Base-by-base conservation (phyloP, 2,329 filamentous ascomycete species). In the Penicillium brasilianum region DNA sequence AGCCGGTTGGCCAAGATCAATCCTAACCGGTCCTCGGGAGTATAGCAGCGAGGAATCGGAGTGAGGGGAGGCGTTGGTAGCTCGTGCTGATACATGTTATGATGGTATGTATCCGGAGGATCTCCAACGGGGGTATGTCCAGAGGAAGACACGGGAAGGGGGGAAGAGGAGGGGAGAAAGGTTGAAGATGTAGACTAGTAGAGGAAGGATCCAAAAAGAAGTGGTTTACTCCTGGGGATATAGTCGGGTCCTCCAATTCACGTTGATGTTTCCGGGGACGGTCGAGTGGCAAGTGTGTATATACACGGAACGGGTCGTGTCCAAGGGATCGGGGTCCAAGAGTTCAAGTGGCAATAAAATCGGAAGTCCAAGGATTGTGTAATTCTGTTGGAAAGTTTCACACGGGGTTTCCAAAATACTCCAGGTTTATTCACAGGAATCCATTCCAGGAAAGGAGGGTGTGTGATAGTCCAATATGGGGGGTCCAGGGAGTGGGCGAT, bases 1-100 rank as follows among this genome's bases (percentile, higher is more conserved):
- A 97, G 85, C 75, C 91, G 88, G 75, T 90, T 90, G 70, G 91
- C 91, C 67, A 98, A 85, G 69, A 94, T 84, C 69, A 89, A 87
- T 77, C 94, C 93, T 83, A 98, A 80, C 74, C 93, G 88, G 75
- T 93, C 91, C 84, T 97, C 91, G 44, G 93, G 92, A 58, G 87
- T 79, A 71, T 85, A 81, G 64, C 87, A 88, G 57, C 84, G 79
- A 55, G 75, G 67, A 57, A 74, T 62, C 41, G 80, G 76, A 39
- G 81, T 81, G 34, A 78, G 72, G 39, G 79, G 80, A 58, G 81
- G 80, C 54, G 80, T 82, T 41, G 79, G 78, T 36, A 82, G 72
- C 74, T 80, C 78, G 66, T 72, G 73, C 55, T 78, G 78, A 71
- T 77, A 79, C 76, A 80, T 80, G 70, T 22, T 56, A 20, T 18